phyloP scores from a whole-genome alignment of 371 early-diverging fungal species.

The Coemansia sp. region DNA sequence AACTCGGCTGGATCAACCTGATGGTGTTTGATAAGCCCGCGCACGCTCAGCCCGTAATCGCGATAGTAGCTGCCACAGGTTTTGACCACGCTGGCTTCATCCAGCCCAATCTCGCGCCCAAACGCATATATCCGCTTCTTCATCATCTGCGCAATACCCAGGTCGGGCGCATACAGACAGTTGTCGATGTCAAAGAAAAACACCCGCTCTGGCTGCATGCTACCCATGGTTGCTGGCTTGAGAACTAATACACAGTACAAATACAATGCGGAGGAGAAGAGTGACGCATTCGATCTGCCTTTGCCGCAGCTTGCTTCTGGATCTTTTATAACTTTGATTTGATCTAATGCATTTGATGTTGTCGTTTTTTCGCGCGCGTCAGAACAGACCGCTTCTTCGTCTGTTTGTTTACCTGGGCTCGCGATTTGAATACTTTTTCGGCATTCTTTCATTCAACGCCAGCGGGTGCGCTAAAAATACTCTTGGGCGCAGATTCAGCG shows the following conservation, averaged over 20 bases:
- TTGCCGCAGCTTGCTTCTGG: not conserved
- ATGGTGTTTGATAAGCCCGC: slow-evolving; percentile 73
- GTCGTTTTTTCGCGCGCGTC: not conserved
- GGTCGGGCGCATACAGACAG: slow-evolving; percentile 67
- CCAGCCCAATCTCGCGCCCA: slow-evolving; percentile 56
- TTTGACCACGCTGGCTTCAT: slow-evolving; percentile 48
- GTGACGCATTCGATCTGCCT: not conserved
- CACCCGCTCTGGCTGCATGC: slow-evolving; percentile 43
- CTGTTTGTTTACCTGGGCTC: slow-evolving; percentile 1
- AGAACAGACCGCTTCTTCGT: not conserved
- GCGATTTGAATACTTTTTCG: not conserved
- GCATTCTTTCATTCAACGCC: not conserved
- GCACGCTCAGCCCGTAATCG: slow-evolving; percentile 77
- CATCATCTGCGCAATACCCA: slow-evolving; percentile 66
- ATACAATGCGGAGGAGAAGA: not conserved
- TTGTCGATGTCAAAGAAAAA: slow-evolving; percentile 87
- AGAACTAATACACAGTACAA: not conserved
- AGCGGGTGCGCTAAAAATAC: too few species aligned
- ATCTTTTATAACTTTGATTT: not conserved
- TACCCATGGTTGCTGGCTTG: not conserved
- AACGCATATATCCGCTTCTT: slow-evolving; percentile 62
- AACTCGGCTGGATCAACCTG: slow-evolving; percentile 63
- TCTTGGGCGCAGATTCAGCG: not conserved
- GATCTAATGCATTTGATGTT: not conserved
- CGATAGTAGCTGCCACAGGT: slow-evolving; percentile 62